Evolutionary conservation across 2,329 filamentous ascomycete genomes (phyloP).

Genomic region (Venturia effusa): DNA sequence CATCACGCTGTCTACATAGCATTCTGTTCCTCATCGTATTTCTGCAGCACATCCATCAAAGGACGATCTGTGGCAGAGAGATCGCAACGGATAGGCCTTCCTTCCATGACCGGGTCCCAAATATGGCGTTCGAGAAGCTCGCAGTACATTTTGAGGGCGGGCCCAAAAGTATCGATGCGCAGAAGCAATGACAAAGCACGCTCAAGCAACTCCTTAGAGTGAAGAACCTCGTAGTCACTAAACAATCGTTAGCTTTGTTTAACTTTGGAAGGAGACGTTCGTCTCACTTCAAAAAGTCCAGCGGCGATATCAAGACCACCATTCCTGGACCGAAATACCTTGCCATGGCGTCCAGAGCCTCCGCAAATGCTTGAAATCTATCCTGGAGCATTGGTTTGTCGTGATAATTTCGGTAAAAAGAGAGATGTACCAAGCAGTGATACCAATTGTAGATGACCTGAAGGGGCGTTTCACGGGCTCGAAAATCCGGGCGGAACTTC

Average conservation of each 20-base stretch:
- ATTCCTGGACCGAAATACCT: not conserved
- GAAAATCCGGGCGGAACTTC: no score
- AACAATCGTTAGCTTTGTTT: no score
- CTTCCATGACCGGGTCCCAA: not conserved
- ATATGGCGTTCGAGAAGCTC: not conserved
- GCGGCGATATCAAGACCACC: not conserved
- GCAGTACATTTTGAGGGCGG: not conserved
- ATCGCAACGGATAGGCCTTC: not conserved
- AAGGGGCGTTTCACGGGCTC: not conserved
- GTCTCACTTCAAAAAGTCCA: not conserved
- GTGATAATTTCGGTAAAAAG: no score
- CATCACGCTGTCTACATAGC: no score
- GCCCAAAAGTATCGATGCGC: not conserved
- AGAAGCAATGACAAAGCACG: not conserved
- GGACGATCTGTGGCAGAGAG: not conserved
- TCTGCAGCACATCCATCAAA: not conserved
- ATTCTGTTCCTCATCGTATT: not conserved
- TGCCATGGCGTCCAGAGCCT: not conserved
- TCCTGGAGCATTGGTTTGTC: no score
- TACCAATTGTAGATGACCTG: not conserved
- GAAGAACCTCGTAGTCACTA: no score
- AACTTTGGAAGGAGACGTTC: not conserved
- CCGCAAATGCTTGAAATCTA: not conserved
- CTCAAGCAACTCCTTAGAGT: no score
- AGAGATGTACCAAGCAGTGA: no score